Percentiles rank a stretch among this genome's conserved stretches.
These are phyloP conservation scores for Chytridium lagenaria DNA, from an alignment of 371 early-diverging fungal species.

Conservation along the genomic window DNA sequence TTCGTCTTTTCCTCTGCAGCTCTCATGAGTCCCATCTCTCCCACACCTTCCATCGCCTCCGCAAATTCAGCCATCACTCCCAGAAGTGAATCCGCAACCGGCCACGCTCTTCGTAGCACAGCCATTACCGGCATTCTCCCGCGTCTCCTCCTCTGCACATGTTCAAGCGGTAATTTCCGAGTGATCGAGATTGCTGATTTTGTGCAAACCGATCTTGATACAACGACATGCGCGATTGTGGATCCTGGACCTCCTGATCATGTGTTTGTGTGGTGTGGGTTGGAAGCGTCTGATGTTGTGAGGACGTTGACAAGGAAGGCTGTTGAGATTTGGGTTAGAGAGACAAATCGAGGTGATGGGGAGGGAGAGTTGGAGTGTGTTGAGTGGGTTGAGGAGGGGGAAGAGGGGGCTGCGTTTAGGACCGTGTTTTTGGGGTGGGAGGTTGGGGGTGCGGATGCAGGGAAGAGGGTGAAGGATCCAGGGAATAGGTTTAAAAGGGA, in stretches of 20 bases:
- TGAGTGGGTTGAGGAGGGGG: slow-evolving; percentile 23
- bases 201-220: slow-evolving; percentile 39
- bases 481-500: neutral
- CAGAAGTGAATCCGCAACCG: neutral
- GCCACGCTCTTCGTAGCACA: neutral
- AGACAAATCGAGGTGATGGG: neutral
- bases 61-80: neutral
- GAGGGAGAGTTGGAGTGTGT: slow-evolving; percentile 11
- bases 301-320: slow-evolving; percentile 50
- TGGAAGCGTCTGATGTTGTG: slow-evolving; percentile 52
- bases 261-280: slow-evolving; percentile 51
- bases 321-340: slow-evolving; percentile 51
- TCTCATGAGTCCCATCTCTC: neutral
- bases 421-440: slow-evolving; percentile 31
- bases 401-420: slow-evolving; percentile 25
- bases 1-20: neutral
- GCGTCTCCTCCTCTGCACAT: slow-evolving; percentile 50
- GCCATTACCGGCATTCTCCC: slow-evolving; percentile 30
- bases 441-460: slow-evolving; percentile 5
- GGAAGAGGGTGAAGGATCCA: slow-evolving; percentile 4
- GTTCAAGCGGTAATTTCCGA: slow-evolving; percentile 49
- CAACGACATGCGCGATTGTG: slow-evolving; percentile 49
- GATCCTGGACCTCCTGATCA: slow-evolving; percentile 47
- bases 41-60: slow-evolving; percentile 1
- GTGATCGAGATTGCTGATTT: slow-evolving; percentile 46